Base-by-base conservation (phyloP, 305 asterid species). In the Solanum chacoense region DNA sequence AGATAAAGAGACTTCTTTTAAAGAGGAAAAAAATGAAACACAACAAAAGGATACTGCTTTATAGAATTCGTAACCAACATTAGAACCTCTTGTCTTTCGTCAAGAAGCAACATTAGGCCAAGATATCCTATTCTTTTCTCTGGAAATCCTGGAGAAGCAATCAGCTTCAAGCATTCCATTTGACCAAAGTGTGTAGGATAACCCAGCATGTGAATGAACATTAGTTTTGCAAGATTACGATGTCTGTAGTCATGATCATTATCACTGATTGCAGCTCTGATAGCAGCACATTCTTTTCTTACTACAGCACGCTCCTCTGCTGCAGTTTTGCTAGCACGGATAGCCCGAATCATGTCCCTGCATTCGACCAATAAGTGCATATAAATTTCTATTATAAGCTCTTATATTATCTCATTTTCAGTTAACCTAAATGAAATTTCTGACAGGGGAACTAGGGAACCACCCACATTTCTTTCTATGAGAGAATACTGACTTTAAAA, bases 171-270 rank as follows among this genome's bases (percentile, higher is more conserved):
- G 95, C 99, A 98, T 91, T 98, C 99, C 99, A 98, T 98, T 94
- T 98, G 99, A 91, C 99, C 99, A 93, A 98, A 98, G 94, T 98
- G 99, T 22, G 99, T 98, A 34, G 99, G 99, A 90, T 96, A 96
- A 88, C 99, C 98, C 84, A 98, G 98, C 99, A 98, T 98, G 96
- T 98, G 99, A 92, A 98, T 94, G 92, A 96, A 98, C 99, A 96
- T 98, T 90, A 98, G 99, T 92, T 98, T 98, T 28, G 99, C 99
- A 92, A 98, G 92, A 92, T 98, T 96, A 40, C 99, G 98, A 93
- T 98, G 99, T 92, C 97, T 94, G 89, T 95, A 95, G 90, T 94
- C 94, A 42, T 95, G 96, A 90, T 96, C 99, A 76, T 94, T 95
- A 90, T 98, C 99, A 90, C 98, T 94, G 89, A 98, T 94, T 59